These are phyloP conservation scores for Diaporthe vaccinii DNA, from an alignment of 2,329 filamentous ascomycete genomes.

Conservation along the genomic window DNA sequence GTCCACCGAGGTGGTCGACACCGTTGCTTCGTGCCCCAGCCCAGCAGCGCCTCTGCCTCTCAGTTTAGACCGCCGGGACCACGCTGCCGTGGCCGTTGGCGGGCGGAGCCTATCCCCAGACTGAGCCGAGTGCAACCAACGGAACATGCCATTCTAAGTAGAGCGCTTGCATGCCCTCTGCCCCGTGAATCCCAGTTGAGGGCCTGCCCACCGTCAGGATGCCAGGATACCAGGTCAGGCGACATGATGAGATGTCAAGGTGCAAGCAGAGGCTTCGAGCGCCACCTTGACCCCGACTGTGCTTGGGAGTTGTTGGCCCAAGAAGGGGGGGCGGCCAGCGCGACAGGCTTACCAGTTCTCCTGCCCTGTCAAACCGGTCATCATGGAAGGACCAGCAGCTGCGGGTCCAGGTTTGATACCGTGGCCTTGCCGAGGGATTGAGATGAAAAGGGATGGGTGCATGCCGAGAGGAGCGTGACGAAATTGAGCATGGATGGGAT, in stretches of 20 bases:
- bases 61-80: slow-evolving; percentile 33
- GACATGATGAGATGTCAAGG: not conserved
- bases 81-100: slow-evolving; percentile 33
- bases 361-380: slow-evolving; percentile 5
- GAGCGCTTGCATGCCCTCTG: slow-evolving; percentile 28
- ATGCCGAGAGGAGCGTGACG: slow-evolving; percentile 30
- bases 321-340: not conserved
- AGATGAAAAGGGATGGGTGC: slow-evolving; percentile 27
- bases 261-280: not conserved
- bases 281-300: not conserved
- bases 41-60: not conserved
- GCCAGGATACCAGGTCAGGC: slow-evolving; percentile 18
- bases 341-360: not conserved
- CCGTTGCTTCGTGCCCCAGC: slow-evolving; percentile 24
- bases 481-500: slow-evolving; percentile 31
- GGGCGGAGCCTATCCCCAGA: slow-evolving; percentile 26
- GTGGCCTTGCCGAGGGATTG: slow-evolving; percentile 28
- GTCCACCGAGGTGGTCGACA: slow-evolving; percentile 4
- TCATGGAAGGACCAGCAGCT: slow-evolving; percentile 24
- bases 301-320: not conserved
- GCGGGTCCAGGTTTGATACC: slow-evolving; percentile 33
- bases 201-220: slow-evolving; percentile 7
- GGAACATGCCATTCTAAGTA: slow-evolving; percentile 20
- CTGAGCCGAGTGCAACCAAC: slow-evolving; percentile 19
- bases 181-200: not conserved